phyloP scores from a whole-genome alignment of 2,329 filamentous ascomycete species.

The Sporothrix dimorphospora region DNA sequence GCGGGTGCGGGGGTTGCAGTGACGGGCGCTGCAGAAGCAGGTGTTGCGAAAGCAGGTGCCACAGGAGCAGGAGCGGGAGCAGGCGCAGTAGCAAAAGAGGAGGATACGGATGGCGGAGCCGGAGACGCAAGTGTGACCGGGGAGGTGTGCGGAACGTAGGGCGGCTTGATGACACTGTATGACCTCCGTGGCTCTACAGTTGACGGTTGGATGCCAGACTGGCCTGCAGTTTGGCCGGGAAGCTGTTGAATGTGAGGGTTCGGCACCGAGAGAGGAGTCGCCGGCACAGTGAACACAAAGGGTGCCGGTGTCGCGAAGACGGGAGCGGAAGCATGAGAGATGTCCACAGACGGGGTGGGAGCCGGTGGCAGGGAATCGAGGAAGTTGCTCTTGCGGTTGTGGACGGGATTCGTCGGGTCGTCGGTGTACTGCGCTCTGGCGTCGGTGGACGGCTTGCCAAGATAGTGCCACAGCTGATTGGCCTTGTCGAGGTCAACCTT shows the following conservation, averaged over 20 bases:
- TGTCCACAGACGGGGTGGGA: background rate
- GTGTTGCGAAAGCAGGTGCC: background rate
- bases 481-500: slow-evolving; percentile 73
- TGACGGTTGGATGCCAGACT: slow-evolving; percentile 17
- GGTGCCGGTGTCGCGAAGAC: slow-evolving; percentile 24
- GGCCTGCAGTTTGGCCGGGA: slow-evolving; percentile 21
- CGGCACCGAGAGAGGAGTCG: slow-evolving; percentile 32
- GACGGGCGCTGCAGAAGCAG: background rate
- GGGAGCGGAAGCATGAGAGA: slow-evolving; percentile 18
- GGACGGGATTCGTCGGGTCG: slow-evolving; percentile 60
- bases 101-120: slow-evolving; percentile 11
- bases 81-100: slow-evolving; percentile 13
- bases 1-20: background rate
- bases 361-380: slow-evolving; percentile 59
- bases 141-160: slow-evolving; percentile 35
- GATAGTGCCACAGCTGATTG: slow-evolving; percentile 84
- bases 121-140: slow-evolving; percentile 22
- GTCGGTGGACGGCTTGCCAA: slow-evolving; percentile 85
- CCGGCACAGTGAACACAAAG: slow-evolving; percentile 26
- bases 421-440: slow-evolving; percentile 90
- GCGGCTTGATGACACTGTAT: slow-evolving; percentile 37
- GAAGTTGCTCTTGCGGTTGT: slow-evolving; percentile 73
- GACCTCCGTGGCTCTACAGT: slow-evolving; percentile 33
- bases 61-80: background rate
- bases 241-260: background rate